Percentiles rank a stretch among this genome's conserved stretches.
These are phyloP conservation scores for Neofusicoccum cordaticola DNA, from an alignment of 2,329 filamentous ascomycete genomes.

Conservation along the genomic window DNA sequence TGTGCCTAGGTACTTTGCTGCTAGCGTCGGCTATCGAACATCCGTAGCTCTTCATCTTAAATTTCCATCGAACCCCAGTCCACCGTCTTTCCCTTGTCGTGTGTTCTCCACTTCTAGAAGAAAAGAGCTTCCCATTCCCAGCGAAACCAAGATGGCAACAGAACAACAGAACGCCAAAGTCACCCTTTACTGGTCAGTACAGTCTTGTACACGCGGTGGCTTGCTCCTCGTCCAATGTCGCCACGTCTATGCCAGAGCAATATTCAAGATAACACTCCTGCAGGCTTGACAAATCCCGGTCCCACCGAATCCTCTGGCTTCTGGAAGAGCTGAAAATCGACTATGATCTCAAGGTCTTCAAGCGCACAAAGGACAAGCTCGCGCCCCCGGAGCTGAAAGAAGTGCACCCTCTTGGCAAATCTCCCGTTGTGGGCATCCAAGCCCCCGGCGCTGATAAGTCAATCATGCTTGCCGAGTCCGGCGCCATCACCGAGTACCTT, in stretches of 20 bases:
- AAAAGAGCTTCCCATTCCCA: not conserved
- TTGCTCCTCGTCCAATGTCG: not conserved
- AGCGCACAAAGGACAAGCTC: slow-evolving; percentile 61
- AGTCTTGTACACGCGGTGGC: not conserved
- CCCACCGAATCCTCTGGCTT: slow-evolving; percentile 81
- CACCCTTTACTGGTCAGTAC: slow-evolving; percentile 33
- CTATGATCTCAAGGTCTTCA: slow-evolving; percentile 79
- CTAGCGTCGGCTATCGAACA: slow-evolving; percentile 10
- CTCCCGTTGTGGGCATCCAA: slow-evolving; percentile 70
- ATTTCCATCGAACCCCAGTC: not conserved
- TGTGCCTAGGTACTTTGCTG: slow-evolving; percentile 11
- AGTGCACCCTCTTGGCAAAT: slow-evolving; percentile 83
- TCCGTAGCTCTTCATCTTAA: slow-evolving; percentile 6
- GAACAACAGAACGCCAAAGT: slow-evolving; percentile 32
- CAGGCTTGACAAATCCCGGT: slow-evolving; percentile 80
- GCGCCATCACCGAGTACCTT: slow-evolving; percentile 77
- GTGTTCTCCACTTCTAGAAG: not conserved
- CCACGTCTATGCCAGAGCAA: not conserved
- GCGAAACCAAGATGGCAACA: slow-evolving; percentile 19
- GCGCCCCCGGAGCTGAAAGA: slow-evolving; percentile 74
- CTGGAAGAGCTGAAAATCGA: slow-evolving; percentile 76
- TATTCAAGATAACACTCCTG: not conserved
- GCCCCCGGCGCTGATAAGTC: slow-evolving; percentile 46
- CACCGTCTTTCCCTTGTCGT: not conserved
- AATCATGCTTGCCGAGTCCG: slow-evolving; percentile 75